Evolutionary conservation across 805 yeast genomes (phyloP), one percentile per base, ranked within the genome.

Genomic region (Nadsonia fulvescens): DNA sequence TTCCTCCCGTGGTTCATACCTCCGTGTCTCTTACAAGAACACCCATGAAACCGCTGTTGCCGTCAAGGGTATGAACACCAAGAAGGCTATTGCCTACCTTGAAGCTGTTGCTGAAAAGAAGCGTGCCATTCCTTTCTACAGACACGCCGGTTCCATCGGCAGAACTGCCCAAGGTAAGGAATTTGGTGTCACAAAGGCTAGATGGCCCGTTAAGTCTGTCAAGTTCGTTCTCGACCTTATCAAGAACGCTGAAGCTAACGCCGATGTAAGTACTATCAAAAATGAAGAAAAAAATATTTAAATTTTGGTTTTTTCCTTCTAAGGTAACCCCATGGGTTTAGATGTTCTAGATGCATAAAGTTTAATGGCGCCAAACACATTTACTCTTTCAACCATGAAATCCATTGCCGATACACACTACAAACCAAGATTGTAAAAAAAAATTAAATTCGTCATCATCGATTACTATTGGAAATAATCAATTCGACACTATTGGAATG

Each of bases 111-210:
- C 76, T 58, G 92, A 83, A 62, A 93, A 89, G 71, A 70, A 89
- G 69, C 86, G 96, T 74, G 99, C 96, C 54, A 79, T 89, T 51
- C 99, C 99, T 58, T 81, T 89, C 89, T 78, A 98, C 73, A 72
- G 93, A 71, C 86, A 69, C 69, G 76, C 77, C 70, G 70, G 76
- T 46, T 78, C 93, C 50, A 83, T 79, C 53, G 98, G 98, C 63
- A 78, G 98, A 70, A 82, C 98, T 52, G 93, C 91, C 49, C 98
- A 89, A 69, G 98, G 94, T 68, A 86, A 89, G 69, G 98, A 89
- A 70, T 89, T 86, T 55, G 96, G 96, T 66, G 93, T 83, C 58
- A 81, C 94, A 73, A 83, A 77, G 68, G 98, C 98, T 51, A 83
- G 98, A 81, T 89, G 98, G 98, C 98, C 98, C 56, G 93, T 71